Base-by-base conservation (phyloP, 179 eudicot genomes). In the Patellifolia procumbens region DNA sequence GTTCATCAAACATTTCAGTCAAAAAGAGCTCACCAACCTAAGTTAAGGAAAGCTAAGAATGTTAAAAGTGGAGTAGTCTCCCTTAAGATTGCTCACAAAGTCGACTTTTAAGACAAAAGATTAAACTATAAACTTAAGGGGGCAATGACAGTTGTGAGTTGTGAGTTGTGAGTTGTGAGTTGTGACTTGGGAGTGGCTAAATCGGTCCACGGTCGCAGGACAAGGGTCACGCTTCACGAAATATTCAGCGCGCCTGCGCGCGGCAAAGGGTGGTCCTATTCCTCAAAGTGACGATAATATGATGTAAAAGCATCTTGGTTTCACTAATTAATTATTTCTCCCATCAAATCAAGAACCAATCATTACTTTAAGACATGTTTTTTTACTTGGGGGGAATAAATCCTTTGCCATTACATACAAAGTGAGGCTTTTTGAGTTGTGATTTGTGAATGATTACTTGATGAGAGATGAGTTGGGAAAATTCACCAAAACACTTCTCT, bases 291-390 rank as follows among this genome's bases (percentile, higher is more conserved):
- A 75, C 72, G 64, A 75, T 24, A 35, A 52, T 75, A 49, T 66
- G 78, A 65, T 75, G 71, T 20, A n/a, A 75, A 43, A 68, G 65
- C 59, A 55, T 72, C 22, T 76, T 68, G 66, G 68, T 58, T 66
- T 76, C 52, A 24, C 7, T 12, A 68, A 17, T 68, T 52, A n/a
- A 68, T 19, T 75, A 48, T 15, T 32, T 62, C 35, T 0, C 29
- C 53, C 39, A 52, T 75, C 73, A 55, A 65, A 53, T 76, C 73
- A 76, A 66, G 17, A 76, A 76, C 72, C 39, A 76, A 75, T 74
- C 43, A 74, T 74, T 43, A 39, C 45, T 39, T 20, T 39, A 39
- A 73, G 49, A 72, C 32, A 19, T 63, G 43, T 32, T n/a, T 63
- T n/a, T 63, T 32, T 63, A 63, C 42, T 35, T 17, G 68, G 61